Conservation (phyloP, 306 rosid species). For the Malus sylvestris region DNA sequence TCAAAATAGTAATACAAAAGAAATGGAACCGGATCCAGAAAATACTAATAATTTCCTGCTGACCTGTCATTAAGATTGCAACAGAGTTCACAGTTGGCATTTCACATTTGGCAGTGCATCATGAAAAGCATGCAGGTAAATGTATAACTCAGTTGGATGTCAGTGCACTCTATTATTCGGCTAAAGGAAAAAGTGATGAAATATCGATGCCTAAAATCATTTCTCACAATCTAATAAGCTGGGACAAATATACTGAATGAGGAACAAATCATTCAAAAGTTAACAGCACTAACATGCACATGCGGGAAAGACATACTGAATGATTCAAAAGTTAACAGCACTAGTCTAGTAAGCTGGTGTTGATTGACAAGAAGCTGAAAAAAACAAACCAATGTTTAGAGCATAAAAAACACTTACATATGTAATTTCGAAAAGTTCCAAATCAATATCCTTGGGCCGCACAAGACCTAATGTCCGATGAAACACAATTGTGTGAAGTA, state of each 20-base stretch:
- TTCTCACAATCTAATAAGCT: neutral
- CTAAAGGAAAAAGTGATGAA: neutral
- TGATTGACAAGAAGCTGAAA: too few relatives aligned
- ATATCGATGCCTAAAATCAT: neutral
- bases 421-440: conserved; percentile 89
- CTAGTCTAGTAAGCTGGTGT: neutral
- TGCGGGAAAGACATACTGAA: neutral
- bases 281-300: neutral
- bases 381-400: neutral
- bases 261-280: neutral
- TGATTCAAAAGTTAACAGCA: neutral
- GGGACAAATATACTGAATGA: neutral
- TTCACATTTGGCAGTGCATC: neutral
- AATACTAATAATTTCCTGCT: neutral
- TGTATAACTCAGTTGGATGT: neutral
- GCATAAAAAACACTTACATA: conserved; percentile 48
- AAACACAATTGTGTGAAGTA: conserved; percentile 82
- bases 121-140: neutral
- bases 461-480: conserved; percentile 98
- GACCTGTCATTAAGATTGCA: neutral
- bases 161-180: neutral
- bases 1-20: neutral
- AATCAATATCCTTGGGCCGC: conserved; percentile 83
- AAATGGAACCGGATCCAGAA: neutral
- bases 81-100: neutral